Base-by-base conservation (phyloP, 2,329 filamentous ascomycete genomes). In the Myrmaecium sp. region DNA sequence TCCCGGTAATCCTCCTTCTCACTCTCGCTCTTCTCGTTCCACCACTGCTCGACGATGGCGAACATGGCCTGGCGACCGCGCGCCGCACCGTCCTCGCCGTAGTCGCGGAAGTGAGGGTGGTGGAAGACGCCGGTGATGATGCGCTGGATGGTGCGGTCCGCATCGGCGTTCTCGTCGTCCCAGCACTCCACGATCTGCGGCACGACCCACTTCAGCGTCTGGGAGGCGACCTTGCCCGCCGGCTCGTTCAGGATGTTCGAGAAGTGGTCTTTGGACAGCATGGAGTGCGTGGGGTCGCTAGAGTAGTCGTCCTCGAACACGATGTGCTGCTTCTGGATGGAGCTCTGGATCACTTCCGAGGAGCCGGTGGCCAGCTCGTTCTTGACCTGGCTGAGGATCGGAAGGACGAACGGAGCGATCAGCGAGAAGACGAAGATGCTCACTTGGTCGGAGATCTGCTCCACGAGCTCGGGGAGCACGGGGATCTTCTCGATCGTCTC, bases 181-280 rank as follows among this genome's bases (percentile, higher is more conserved):
- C 84, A 91, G 41, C 75, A 79, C 18, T 78, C 60, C 58, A 94
- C 89, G 33, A 94, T 58, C 49, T 92, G 82, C 6, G 86, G 86
- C 9, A 93, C 81, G 13, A 75, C 75, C 81, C 83, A 94, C 30
- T 67, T 69, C 22, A 94, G 60, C 25, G 84, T 71, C 41, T 74
- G 69, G 35, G 75, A 78, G 14, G 84, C 82, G 32, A 83, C 69
- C 42, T 75, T 76, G 30, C 84, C 84, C 23, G 82, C 84, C 22
- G 83, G 68, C 47, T 93, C 83, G 47, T 94, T 94, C 32, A 94
- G 65, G 17, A 76, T 62, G 44, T 91, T 91, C 36, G 76, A 79
- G 51, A 94, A 94, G 54, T 94, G 84, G 43, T 94, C 84, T 58
- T 94, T 94, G 32, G 82, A 83, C 27, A 94, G 60, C 84, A 93